phyloP scores from a whole-genome alignment of 441 rosid species.

The Mallotus japonicus region DNA sequence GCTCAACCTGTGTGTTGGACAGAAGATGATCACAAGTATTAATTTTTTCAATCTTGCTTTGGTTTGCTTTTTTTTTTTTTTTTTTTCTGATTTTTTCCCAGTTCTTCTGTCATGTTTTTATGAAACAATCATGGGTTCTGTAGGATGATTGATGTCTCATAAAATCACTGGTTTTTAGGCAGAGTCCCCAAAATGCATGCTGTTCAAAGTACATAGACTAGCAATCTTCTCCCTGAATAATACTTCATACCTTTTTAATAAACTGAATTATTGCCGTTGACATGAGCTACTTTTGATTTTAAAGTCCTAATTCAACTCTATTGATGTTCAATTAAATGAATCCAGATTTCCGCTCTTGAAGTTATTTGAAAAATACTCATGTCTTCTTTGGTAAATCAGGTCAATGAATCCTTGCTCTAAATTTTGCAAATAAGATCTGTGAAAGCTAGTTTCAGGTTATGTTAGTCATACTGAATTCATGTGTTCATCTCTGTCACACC shows the following conservation, averaged over 20 bases:
- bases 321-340: background rate
- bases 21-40: conserved; percentile 52
- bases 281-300: background rate
- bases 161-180: too few relatives aligned
- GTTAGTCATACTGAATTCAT: background rate
- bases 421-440: background rate
- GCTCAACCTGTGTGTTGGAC: conserved; percentile 42
- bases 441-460: background rate
- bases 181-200: background rate
- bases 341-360: background rate
- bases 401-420: background rate
- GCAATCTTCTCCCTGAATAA: background rate
- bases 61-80: background rate
- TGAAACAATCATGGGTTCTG: background rate
- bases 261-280: background rate
- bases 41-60: background rate
- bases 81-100: background rate
- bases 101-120: background rate
- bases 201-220: background rate
- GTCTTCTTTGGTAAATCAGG: background rate
- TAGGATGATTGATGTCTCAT: background rate
- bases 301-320: background rate
- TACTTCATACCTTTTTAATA: background rate
- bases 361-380: background rate
- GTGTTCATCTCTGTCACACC: background rate